phyloP scores from a whole-genome alignment of 2,329 filamentous ascomycete species.

The Arthrobotrys pseudoclavata region DNA sequence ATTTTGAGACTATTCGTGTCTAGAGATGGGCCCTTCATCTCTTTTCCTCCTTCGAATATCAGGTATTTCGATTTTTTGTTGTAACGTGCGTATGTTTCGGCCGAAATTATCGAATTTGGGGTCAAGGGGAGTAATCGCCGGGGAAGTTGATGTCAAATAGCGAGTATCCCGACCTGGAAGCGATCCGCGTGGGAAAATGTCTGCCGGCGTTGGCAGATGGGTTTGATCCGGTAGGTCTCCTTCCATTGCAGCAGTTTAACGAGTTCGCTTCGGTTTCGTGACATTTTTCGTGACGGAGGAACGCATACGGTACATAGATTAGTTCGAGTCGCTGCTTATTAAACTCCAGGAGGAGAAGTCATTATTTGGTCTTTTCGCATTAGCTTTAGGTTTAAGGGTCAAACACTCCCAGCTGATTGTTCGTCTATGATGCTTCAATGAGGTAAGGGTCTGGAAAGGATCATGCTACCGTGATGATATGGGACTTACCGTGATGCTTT shows the following conservation, averaged over 20 bases:
- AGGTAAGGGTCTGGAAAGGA: background rate
- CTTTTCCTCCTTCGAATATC: background rate
- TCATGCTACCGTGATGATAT: background rate
- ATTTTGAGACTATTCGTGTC: slow-evolving; percentile 24
- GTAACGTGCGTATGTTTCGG: background rate
- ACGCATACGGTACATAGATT: background rate
- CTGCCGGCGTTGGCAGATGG: slow-evolving; percentile 29
- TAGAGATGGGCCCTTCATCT: background rate
- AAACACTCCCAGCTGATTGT: background rate
- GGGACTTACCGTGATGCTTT: slow-evolving; percentile 3
- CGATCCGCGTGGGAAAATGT: slow-evolving; percentile 28
- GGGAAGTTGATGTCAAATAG: slow-evolving; percentile 21
- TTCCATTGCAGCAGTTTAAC: slow-evolving; percentile 6
- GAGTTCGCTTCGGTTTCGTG: background rate
- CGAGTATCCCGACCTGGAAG: slow-evolving; percentile 36
- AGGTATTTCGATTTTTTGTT: background rate
- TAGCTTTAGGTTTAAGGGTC: slow-evolving; percentile 10
- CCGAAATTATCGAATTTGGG: slow-evolving; percentile 9
- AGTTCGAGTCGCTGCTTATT: slow-evolving; percentile 4
- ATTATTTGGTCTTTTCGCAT: slow-evolving; percentile 8
- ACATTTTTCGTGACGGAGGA: slow-evolving; percentile 12
- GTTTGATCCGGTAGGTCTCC: background rate
- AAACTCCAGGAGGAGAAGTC: slow-evolving; percentile 6
- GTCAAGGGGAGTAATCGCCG: slow-evolving; percentile 50
- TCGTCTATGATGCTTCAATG: background rate